Evolutionary conservation across 495 filamentous ascomycete genomes (phyloP), one percentile per base, ranked within the genome.

Genomic region (Elaphomyces granulatus): DNA sequence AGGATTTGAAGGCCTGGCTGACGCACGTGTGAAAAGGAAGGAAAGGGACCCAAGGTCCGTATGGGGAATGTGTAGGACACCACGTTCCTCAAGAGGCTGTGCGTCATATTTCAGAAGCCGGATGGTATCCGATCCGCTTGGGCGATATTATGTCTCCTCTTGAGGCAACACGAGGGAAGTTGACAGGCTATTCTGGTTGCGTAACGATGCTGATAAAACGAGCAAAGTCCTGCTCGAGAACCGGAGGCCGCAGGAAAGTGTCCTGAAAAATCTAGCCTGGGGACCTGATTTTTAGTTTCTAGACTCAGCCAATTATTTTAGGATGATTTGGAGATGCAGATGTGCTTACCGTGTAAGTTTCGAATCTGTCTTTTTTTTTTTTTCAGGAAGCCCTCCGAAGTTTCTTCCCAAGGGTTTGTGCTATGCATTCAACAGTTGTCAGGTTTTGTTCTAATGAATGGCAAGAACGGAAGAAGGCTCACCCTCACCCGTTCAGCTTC

Each of bases 31-130:
- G 63, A 72, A 72, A 4, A 77, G 65, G 18, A 75, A 55, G 9
- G 73, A 74, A 38, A 75, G 55, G 35, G 63, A 67, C 52, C 66
- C 66, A 48, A 75, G 64, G 58, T 77, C 73, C 33, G 73, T 77
- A 52, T 77, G 72, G 56, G 23, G 23, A 2, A 20, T 38, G 14
- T 38, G 36, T 2, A 14, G 16, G 9, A 38, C 16, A 1, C 15
- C 9, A n/a, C n/a, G n/a, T 9, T 38, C 36, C 4, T 14, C 16
- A 14, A 15, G 21, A 2, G 16, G 8, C 19, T 38, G 15, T 2
- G 36, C 12, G 36, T 20, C 19, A 20, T 38, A 38, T 8, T 21
- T 18, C 2, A 38, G 9, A 4, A 38, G 3, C 8, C 36, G 16
- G 8, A 38, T 19, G 9, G 15, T 26, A 8, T 35, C 33, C 15